A percentile compares a stretch with the other conserved stretches of the same genome.
These are phyloP conservation scores for Cutaneotrichosporon sp. DNA, from an alignment of 1,284 basidiomycete genomes.

Conservation along the genomic window DNA sequence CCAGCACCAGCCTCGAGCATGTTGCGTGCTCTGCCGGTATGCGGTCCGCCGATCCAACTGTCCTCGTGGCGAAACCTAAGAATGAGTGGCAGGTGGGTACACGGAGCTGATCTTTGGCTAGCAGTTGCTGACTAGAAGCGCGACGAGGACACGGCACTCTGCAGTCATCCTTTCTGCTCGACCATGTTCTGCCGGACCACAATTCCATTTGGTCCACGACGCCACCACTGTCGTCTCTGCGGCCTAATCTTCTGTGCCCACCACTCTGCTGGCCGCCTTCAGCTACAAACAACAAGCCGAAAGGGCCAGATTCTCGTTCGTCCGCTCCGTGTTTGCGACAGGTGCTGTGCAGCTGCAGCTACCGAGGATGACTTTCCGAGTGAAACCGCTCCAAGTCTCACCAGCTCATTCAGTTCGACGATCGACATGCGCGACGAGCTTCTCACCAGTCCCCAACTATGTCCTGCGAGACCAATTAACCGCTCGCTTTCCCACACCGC, in stretches of 20 bases:
- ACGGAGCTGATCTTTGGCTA: not conserved
- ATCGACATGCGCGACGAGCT: slow-evolving; percentile 12
- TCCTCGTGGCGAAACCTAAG: slow-evolving; percentile 13
- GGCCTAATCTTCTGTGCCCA: slow-evolving; percentile 36
- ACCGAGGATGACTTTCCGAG: slow-evolving; percentile 5
- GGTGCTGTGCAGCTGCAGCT: slow-evolving; percentile 18
- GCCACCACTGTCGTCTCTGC: slow-evolving; percentile 44
- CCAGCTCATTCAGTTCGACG: slow-evolving; percentile 16
- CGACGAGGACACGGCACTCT: slow-evolving; percentile 34
- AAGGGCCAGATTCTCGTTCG: slow-evolving; percentile 15
- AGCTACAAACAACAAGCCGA: slow-evolving; percentile 15
- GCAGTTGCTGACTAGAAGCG: slow-evolving; percentile 18
- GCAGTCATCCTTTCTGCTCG: slow-evolving; percentile 38
- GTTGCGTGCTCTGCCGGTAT: not conserved
- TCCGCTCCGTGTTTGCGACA: slow-evolving; percentile 38
- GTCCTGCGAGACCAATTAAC: not conserved
- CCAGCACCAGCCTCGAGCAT: not conserved
- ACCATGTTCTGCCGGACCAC: slow-evolving; percentile 36
- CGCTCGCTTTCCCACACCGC: slow-evolving; percentile 5
- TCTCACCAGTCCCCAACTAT: slow-evolving; percentile 16
- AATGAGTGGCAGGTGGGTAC: slow-evolving; percentile 37
- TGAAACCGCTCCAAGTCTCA: slow-evolving; percentile 14
- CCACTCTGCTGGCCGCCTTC: slow-evolving; percentile 30
- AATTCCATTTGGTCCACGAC: slow-evolving; percentile 31
- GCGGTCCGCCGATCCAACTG: not conserved